These are phyloP conservation scores for Solanum boliviense DNA, from an alignment of 257 asterid species.

Conservation along the genomic window DNA sequence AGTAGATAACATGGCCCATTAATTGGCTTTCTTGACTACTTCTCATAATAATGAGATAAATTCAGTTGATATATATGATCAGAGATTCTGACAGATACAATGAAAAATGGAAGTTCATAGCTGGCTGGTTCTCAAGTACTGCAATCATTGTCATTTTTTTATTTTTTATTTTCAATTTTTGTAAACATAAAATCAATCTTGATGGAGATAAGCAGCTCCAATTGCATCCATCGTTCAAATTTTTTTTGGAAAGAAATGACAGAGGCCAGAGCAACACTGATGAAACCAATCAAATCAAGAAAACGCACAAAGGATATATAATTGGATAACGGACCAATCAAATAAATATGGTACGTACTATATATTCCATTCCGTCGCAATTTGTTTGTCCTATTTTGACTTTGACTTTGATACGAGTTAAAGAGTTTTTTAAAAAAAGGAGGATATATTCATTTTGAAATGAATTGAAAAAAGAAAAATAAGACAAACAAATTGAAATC, in stretches of 20 bases:
- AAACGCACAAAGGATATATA: background rate
- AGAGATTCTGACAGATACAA: background rate
- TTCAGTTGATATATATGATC: background rate
- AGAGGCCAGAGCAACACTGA: background rate
- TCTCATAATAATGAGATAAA: background rate
- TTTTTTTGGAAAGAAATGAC: background rate
- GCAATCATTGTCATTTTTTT: background rate
- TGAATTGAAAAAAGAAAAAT: background rate
- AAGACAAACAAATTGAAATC: background rate
- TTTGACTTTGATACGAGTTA: background rate
- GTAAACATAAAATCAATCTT: background rate
- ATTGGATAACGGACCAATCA: background rate
- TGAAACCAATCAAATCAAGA: background rate
- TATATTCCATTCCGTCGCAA: background rate
- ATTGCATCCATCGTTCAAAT: background rate
- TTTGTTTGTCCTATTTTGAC: background rate
- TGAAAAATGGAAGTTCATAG: background rate
- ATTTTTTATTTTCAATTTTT: background rate
- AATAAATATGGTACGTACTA: background rate
- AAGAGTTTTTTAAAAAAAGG: rapidly evolving
- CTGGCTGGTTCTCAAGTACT: background rate
- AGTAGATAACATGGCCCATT: background rate
- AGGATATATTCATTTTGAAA: background rate
- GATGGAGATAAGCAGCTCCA: background rate
- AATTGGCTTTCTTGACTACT: background rate